phyloP scores from a whole-genome alignment of 2,329 filamentous ascomycete genomes.

The Incumbomyces lentus region DNA sequence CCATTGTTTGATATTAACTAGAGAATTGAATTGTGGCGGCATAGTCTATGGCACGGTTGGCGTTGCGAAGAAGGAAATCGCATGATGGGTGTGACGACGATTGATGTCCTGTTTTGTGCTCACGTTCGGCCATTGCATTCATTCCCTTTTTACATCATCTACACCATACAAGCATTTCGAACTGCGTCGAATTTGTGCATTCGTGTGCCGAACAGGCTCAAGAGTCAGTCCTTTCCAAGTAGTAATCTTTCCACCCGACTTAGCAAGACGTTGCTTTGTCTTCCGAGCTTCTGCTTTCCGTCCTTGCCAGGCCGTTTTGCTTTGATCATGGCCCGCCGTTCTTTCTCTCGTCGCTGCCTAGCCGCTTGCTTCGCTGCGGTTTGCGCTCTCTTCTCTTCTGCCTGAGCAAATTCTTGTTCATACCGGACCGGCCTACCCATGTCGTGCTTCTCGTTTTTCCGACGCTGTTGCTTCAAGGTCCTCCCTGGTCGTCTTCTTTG shows the following conservation, averaged over 20 bases:
- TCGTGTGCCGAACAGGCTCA: too few relatives aligned
- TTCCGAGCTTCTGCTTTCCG: conserved; percentile 68
- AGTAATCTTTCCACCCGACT: conserved; percentile 59
- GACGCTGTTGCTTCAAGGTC: conserved; percentile 13
- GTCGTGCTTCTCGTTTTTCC: conserved; percentile 17
- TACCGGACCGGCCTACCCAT: conserved; percentile 35
- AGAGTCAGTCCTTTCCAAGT: neutral
- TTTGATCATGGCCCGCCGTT: conserved; percentile 54
- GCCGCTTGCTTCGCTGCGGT: conserved; percentile 45
- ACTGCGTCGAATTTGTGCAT: too few relatives aligned
- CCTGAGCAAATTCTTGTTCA: conserved; percentile 59
- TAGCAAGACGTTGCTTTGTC: conserved; percentile 67
- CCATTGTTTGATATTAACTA: conserved; percentile 68
- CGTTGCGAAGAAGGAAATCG: too few relatives aligned
- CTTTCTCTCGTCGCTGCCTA: conserved; percentile 51
- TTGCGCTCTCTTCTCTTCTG: conserved; percentile 48
- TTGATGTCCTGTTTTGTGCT: too few relatives aligned
- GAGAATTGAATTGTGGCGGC: neutral
- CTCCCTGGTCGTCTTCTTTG: conserved; percentile 10
- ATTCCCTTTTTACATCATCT: too few relatives aligned
- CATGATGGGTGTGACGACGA: too few relatives aligned
- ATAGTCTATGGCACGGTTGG: too few relatives aligned
- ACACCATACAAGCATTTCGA: too few relatives aligned
- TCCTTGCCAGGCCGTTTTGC: conserved; percentile 51
- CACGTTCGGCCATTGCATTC: too few relatives aligned